Evolutionary conservation across 1,284 basidiomycete genomes (phyloP).

Genomic region (Macrocystidia cucumis): DNA sequence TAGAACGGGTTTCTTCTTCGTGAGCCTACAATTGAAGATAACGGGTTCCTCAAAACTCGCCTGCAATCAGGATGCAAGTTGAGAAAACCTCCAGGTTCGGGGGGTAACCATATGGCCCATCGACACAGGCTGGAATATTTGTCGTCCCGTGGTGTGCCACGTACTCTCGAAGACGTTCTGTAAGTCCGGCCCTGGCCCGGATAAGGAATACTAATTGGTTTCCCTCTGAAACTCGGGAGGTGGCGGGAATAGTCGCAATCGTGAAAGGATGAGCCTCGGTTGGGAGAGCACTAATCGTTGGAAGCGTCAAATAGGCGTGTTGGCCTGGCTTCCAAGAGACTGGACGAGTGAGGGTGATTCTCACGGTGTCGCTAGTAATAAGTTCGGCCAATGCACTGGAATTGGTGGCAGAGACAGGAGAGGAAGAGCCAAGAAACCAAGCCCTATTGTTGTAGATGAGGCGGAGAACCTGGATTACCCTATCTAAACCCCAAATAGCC

Average conservation of each 20-base stretch:
- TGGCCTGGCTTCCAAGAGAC: constrained; percentile 24
- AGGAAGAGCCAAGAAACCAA: constrained; percentile 14
- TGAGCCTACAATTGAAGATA: too few relatives aligned
- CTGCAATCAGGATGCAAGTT: constrained; percentile 25
- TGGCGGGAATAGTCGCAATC: constrained; percentile 22
- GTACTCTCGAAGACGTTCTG: constrained; percentile 18
- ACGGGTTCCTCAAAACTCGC: constrained; percentile 15
- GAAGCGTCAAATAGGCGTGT: constrained; percentile 25
- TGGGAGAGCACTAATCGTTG: constrained; percentile 21
- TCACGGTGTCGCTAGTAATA: constrained; percentile 22
- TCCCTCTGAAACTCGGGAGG: constrained; percentile 10
- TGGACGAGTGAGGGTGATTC: constrained; percentile 18
- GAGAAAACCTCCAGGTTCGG: constrained; percentile 21
- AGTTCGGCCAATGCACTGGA: constrained; percentile 20
- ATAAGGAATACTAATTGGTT: constrained; percentile 20
- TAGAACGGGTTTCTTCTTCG: constrained; percentile 9
- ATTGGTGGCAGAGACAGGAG: constrained; percentile 8
- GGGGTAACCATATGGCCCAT: constrained; percentile 26
- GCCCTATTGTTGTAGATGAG: constrained; percentile 21
- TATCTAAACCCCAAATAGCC: constrained; percentile 23
- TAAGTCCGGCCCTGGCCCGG: constrained; percentile 21
- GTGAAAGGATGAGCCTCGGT: constrained; percentile 28
- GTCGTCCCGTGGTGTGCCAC: constrained; percentile 14
- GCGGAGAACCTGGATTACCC: constrained; percentile 17
- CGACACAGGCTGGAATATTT: constrained; percentile 20